A percentile compares a stretch with the other conserved stretches of the same genome.
Evolutionary conservation across 1,284 basidiomycete species (phyloP).

Genomic region (Cutaneotrichosporon sp.): DNA sequence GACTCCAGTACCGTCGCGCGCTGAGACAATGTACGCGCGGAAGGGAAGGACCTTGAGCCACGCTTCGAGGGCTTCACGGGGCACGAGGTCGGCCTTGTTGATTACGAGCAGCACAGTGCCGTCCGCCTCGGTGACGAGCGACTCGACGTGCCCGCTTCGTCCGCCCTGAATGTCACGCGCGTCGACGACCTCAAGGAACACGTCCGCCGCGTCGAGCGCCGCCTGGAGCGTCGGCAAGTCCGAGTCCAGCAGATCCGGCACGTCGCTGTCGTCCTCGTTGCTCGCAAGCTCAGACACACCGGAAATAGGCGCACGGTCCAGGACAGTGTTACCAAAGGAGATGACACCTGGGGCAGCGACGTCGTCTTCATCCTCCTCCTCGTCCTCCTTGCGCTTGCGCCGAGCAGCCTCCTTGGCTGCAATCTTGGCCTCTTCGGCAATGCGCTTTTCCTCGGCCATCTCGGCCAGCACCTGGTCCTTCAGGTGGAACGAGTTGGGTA

Average conservation of each 20-base stretch:
- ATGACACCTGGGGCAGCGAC: constrained; percentile 37
- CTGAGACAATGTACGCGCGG: constrained; percentile 67
- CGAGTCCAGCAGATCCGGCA: constrained; percentile 60
- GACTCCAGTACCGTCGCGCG: constrained; percentile 26
- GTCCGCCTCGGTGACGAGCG: constrained; percentile 49
- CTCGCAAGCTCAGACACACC: constrained; percentile 11
- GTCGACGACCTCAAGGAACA: constrained; percentile 77
- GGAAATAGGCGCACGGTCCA: constrained; percentile 19
- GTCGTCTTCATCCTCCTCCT: constrained; percentile 39
- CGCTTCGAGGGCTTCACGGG: constrained; percentile 67
- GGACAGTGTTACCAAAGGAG: constrained; percentile 23
- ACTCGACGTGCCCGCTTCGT: constrained; percentile 62
- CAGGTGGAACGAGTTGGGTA: constrained; percentile 95
- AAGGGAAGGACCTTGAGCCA: constrained; percentile 71
- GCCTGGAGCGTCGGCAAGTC: constrained; percentile 63
- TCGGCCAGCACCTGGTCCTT: constrained; percentile 96
- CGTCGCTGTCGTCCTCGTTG: constrained; percentile 47
- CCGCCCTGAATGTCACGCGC: constrained; percentile 73
- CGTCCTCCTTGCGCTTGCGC: constrained; percentile 1
- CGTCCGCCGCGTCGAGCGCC: constrained; percentile 76
- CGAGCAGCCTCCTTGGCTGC: constrained; percentile 1
- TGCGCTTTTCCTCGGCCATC: constrained; percentile 69
- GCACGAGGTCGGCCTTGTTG: constrained; percentile 84
- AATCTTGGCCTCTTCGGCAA: constrained; percentile 48
- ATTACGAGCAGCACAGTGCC: constrained; percentile 61